phyloP scores from a whole-genome alignment of 495 filamentous ascomycete species.

The Acidomyces sp. region DNA sequence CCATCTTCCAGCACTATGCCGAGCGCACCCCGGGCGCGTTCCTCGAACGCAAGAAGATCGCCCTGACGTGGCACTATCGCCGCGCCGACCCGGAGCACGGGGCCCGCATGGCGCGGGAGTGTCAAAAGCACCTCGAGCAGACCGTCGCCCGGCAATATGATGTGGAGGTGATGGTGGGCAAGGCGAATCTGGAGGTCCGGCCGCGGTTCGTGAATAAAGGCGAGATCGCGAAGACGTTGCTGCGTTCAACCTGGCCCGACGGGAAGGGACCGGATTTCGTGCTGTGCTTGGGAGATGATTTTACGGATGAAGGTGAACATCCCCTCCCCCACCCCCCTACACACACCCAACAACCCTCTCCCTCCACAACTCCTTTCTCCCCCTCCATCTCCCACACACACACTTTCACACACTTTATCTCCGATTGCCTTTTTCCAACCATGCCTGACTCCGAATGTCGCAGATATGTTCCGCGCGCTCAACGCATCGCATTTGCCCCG shows the following conservation, averaged over 20 bases:
- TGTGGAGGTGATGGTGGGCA: constrained; percentile 89
- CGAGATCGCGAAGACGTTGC: constrained; percentile 69
- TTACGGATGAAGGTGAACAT: constrained; percentile 82
- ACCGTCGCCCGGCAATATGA: constrained; percentile 65
- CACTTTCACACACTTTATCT: neutral
- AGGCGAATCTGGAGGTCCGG: constrained; percentile 91
- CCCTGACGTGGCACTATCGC: constrained; percentile 94
- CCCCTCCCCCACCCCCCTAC: neutral
- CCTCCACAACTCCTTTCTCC: neutral
- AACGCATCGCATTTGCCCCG: constrained; percentile 37
- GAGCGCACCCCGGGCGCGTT: constrained; percentile 76
- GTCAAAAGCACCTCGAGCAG: constrained; percentile 59
- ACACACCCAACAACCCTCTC: too few species aligned
- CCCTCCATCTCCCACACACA: neutral
- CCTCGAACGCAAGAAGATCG: constrained; percentile 82
- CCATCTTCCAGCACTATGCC: constrained; percentile 71
- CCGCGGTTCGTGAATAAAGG: constrained; percentile 96
- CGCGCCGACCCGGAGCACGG: constrained; percentile 75
- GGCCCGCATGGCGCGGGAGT: constrained; percentile 54
- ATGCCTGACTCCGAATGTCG: constrained; percentile 2
- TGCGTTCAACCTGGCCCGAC: constrained; percentile 50
- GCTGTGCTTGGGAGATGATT: constrained; percentile 84
- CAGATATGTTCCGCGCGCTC: constrained; percentile 36
- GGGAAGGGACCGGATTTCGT: constrained; percentile 54
- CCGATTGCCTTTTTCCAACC: neutral